Conservation (phyloP, 2,329 filamentous ascomycete species). For the Simplicillium aogashimaense region DNA sequence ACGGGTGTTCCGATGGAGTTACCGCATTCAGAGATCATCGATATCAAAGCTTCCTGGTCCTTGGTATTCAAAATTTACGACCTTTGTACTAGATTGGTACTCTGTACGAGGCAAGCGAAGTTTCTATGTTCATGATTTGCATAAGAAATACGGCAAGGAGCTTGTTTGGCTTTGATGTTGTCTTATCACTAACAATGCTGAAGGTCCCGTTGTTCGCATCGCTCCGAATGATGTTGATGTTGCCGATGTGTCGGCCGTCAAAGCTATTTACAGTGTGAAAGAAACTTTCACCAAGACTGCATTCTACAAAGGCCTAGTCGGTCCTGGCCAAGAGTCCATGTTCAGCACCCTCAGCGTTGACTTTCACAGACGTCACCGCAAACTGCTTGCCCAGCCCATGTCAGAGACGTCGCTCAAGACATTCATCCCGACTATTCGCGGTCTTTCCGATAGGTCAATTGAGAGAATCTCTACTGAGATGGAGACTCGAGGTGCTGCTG, state of each 20-base stretch:
- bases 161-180: background rate
- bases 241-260: conserved; percentile 11
- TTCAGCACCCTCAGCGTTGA: conserved; percentile 29
- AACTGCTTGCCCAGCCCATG: conserved; percentile 29
- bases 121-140: conserved; percentile 13
- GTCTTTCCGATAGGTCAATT: conserved; percentile 27
- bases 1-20: too few species aligned
- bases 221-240: conserved; percentile 13
- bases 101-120: conserved; percentile 8
- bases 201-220: conserved; percentile 16
- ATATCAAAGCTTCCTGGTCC: conserved; percentile 16
- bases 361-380: conserved; percentile 27
- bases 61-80: conserved; percentile 14
- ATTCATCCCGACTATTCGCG: conserved; percentile 21
- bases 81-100: conserved; percentile 8
- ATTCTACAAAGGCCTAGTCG: conserved; percentile 13
- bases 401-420: conserved; percentile 23
- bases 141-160: conserved; percentile 13
- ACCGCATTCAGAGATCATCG: too few species aligned
- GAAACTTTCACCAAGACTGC: conserved; percentile 14
- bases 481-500: conserved; percentile 19
- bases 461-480: conserved; percentile 34
- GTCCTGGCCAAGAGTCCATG: conserved; percentile 11
- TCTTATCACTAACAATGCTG: too few species aligned
- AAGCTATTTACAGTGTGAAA: conserved; percentile 21